phyloP scores from a whole-genome alignment of 108 stramenopile genomes.

The Nannochloropsis oceanica region DNA sequence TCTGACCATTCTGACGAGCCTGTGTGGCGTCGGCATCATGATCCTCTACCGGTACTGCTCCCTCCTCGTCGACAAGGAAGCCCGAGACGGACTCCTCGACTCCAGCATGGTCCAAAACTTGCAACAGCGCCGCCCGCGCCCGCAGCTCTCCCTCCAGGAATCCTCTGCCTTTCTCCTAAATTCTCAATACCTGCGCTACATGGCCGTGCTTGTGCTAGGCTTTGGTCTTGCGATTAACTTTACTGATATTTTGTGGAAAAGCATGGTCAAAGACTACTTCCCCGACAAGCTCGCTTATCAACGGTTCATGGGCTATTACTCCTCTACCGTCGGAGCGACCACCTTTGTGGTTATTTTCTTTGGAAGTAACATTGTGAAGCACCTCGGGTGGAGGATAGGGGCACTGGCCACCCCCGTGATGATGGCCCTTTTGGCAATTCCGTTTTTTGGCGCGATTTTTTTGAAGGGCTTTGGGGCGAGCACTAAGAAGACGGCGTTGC shows the following conservation, averaged over 20 bases:
- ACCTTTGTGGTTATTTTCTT: slow-evolving; percentile 82
- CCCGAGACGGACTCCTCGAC: not conserved
- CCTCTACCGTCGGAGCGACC: slow-evolving; percentile 57
- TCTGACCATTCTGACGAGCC: slow-evolving; percentile 51
- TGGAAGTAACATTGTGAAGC: slow-evolving; percentile 69
- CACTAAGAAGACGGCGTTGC: slow-evolving; percentile 29
- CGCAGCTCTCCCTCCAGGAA: slow-evolving; percentile 55
- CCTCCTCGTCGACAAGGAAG: slow-evolving; percentile 43
- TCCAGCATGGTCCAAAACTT: not conserved
- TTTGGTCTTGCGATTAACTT: slow-evolving; percentile 89
- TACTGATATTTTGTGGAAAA: slow-evolving; percentile 93
- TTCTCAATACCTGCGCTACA: slow-evolving; percentile 73
- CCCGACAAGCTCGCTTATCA: slow-evolving; percentile 76
- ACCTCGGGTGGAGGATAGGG: slow-evolving; percentile 78
- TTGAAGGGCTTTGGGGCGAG: slow-evolving; percentile 27
- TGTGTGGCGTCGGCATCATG: slow-evolving; percentile 64
- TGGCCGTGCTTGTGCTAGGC: slow-evolving; percentile 71
- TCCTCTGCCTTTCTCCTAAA: slow-evolving; percentile 63
- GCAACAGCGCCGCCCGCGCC: slow-evolving; percentile 9
- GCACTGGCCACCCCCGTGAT: slow-evolving; percentile 74
- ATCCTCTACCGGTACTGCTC: slow-evolving; percentile 53
- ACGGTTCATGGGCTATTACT: slow-evolving; percentile 83
- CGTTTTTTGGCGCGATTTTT: slow-evolving; percentile 66
- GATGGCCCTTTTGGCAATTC: slow-evolving; percentile 66
- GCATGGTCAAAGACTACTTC: slow-evolving; percentile 72